phyloP scores from a whole-genome alignment of 1,139 yeast genomes.

The Zygosaccharomyces sapae region DNA sequence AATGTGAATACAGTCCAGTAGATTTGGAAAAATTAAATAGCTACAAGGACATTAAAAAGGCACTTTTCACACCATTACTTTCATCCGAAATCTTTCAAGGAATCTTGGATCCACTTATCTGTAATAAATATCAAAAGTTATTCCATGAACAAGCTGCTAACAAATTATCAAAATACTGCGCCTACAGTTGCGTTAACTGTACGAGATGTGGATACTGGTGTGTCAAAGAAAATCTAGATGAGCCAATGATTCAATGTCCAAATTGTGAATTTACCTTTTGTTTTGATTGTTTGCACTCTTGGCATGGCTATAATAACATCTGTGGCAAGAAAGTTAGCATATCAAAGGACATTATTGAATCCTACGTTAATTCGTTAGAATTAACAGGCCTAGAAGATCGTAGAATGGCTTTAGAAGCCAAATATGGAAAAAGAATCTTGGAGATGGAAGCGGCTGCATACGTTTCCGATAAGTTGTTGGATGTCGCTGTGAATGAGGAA shows the following conservation, averaged over 20 bases:
- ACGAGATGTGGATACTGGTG: constrained; percentile 50
- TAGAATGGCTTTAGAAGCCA: constrained; percentile 41
- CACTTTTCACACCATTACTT: constrained; percentile 42
- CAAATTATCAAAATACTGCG: constrained; percentile 45
- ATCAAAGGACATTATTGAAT: constrained; percentile 43
- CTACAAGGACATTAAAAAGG: constrained; percentile 34
- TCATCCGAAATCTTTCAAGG: constrained; percentile 35
- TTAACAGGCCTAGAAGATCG: constrained; percentile 32
- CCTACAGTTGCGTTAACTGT: constrained; percentile 50
- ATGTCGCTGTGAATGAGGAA: constrained; percentile 42
- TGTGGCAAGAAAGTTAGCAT: constrained; percentile 44
- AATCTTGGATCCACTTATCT: constrained; percentile 36
- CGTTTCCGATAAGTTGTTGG: constrained; percentile 47
- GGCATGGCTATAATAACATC: constrained; percentile 57
- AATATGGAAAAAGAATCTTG: constrained; percentile 49
- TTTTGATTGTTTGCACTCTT: constrained; percentile 54
- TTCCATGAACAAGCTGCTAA: constrained; percentile 44
- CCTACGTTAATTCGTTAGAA: constrained; percentile 38
- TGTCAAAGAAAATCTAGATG: constrained; percentile 48
- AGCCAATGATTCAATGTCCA: constrained; percentile 51
- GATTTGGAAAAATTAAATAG: constrained; percentile 28
- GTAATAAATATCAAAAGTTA: constrained; percentile 42
- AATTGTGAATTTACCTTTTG: constrained; percentile 58
- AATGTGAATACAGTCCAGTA: constrained; percentile 41
- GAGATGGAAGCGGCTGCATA: constrained; percentile 45